A percentile compares a stretch with the other conserved stretches of the same genome.
phyloP scores from a whole-genome alignment of 768 basidiomycete species.

The Glaciozyma martinii region DNA sequence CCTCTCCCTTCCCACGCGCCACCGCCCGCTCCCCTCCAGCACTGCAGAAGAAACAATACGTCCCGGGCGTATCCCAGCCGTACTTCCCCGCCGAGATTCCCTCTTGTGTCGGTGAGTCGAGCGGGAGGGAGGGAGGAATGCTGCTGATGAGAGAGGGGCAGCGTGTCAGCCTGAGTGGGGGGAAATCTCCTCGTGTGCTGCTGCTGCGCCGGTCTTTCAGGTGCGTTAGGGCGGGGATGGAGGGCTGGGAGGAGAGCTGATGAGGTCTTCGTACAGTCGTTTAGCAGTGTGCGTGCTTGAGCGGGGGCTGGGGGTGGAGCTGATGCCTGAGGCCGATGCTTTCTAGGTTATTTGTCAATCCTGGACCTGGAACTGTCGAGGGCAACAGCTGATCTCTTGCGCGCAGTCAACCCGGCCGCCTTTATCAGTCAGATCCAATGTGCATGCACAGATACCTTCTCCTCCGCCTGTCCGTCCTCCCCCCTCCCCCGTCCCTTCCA shows the following conservation, averaged over 20 bases:
- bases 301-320: neutral
- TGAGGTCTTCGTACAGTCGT: neutral
- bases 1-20: neutral
- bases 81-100: constrained; percentile 18
- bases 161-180: constrained; percentile 20
- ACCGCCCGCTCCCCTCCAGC: neutral
- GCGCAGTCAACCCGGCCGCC: constrained; percentile 9
- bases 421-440: constrained; percentile 22
- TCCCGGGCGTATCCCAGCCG: neutral
- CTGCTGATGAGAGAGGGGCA: neutral
- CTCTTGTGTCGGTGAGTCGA: constrained; percentile 15
- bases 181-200: constrained; percentile 11
- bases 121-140: neutral
- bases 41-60: neutral
- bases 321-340: neutral
- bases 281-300: neutral
- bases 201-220: constrained; percentile 18
- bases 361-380: neutral
- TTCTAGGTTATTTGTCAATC: neutral
- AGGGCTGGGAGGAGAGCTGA: neutral
- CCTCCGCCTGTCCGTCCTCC: constrained; percentile 8
- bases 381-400: neutral
- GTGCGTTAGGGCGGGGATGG: neutral
- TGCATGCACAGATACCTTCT: constrained; percentile 22
- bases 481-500: too few species aligned